Percentiles rank a stretch among this genome's conserved stretches.
These are phyloP conservation scores for Sugiyamaella neomexicana DNA, from an alignment of 1,139 yeast species.

Conservation along the genomic window DNA sequence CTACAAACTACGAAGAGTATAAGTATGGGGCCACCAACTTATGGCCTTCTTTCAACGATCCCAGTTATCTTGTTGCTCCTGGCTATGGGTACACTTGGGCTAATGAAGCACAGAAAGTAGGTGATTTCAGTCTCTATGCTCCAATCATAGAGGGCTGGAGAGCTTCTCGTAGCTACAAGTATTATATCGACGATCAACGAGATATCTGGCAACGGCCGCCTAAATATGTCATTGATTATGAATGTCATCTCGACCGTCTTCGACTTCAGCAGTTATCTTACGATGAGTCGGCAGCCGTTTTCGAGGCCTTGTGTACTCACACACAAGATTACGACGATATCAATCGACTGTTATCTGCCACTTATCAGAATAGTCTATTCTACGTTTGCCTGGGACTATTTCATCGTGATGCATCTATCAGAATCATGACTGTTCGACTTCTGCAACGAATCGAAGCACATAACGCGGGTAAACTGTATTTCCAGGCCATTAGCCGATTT, in stretches of 20 bases:
- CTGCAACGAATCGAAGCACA: constrained; percentile 38
- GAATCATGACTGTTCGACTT: constrained; percentile 35
- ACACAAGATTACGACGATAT: constrained; percentile 38
- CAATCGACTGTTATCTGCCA: constrained; percentile 36
- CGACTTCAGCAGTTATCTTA: constrained; percentile 32
- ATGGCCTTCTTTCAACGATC: constrained; percentile 34
- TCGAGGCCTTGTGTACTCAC: constrained; percentile 32
- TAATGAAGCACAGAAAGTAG: constrained; percentile 31
- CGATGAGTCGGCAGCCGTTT: constrained; percentile 37
- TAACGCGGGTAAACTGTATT: constrained; percentile 37
- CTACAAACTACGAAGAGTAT: constrained; percentile 38
- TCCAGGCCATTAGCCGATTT: constrained; percentile 33
- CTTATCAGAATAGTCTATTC: constrained; percentile 32
- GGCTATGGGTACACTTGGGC: constrained; percentile 42
- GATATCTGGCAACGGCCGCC: constrained; percentile 31
- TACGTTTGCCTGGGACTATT: constrained; percentile 41
- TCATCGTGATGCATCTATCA: constrained; percentile 37
- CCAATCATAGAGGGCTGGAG: constrained; percentile 42
- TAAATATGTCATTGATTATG: constrained; percentile 37
- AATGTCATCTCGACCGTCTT: constrained; percentile 38
- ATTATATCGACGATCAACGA: constrained; percentile 32
- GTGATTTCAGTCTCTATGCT: constrained; percentile 34
- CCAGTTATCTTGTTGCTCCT: constrained; percentile 31
- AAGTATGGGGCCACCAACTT: constrained; percentile 36
- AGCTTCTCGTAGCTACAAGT: constrained; percentile 34